Percentiles rank a stretch among this genome's conserved stretches.
Conservation (phyloP, 2,329 filamentous ascomycete genomes). For the Amesomyces nigricolor region DNA sequence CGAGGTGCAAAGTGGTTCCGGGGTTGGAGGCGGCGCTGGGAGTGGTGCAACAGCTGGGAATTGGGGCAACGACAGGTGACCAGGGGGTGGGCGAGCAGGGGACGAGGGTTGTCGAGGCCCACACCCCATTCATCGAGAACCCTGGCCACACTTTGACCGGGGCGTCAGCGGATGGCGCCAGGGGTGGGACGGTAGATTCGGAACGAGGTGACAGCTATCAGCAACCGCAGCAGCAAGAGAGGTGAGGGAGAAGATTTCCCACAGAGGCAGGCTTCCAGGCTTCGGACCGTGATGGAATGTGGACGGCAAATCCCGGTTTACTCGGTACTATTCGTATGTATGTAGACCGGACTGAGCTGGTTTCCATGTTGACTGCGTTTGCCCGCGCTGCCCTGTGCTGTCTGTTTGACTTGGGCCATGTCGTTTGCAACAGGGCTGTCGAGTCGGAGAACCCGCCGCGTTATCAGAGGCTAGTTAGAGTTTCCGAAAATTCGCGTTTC, state of each 20-base stretch:
- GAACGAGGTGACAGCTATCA: not conserved
- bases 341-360: no score
- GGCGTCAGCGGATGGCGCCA: constrained; percentile 9
- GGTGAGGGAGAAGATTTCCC: not conserved
- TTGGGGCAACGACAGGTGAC: constrained; percentile 20
- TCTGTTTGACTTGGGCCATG: no score
- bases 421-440: no score
- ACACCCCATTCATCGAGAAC: constrained; percentile 13
- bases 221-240: constrained; percentile 2
- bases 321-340: no score
- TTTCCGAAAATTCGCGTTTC: not conserved
- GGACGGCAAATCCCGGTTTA: no score
- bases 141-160: constrained; percentile 10
- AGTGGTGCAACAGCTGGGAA: constrained; percentile 25
- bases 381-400: no score
- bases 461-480: not conserved
- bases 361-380: no score
- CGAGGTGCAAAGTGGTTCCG: constrained; percentile 14
- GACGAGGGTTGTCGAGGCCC: constrained; percentile 9
- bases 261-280: not conserved
- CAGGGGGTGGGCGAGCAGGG: constrained; percentile 12
- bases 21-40: constrained; percentile 19
- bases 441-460: not conserved
- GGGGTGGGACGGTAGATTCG: not conserved
- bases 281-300: no score